phyloP scores from a whole-genome alignment of 805 yeast genomes.

The Zygotorulaspora chibaensis region DNA sequence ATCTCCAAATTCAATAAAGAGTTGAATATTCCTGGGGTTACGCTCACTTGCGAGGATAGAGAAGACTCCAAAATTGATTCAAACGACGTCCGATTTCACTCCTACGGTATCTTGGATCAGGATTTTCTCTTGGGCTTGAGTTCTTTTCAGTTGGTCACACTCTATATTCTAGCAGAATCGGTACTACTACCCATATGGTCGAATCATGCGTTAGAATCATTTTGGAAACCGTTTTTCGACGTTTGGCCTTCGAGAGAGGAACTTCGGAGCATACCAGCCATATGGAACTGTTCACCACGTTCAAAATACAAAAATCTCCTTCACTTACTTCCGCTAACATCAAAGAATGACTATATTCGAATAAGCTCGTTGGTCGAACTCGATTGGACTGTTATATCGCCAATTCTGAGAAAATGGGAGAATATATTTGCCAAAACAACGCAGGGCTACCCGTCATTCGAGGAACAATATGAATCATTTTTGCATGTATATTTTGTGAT shows the following conservation, averaged over 20 bases:
- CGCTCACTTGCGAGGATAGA: conserved; percentile 2
- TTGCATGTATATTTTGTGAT: conserved; percentile 82
- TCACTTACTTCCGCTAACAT: conserved; percentile 43
- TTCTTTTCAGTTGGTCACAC: conserved; percentile 56
- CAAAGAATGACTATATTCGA: conserved; percentile 38
- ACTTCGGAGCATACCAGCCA: conserved; percentile 54
- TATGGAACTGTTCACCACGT: conserved; percentile 45
- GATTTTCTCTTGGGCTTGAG: conserved; percentile 41
- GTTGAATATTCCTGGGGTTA: conserved; percentile 12
- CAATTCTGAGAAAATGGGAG: conserved; percentile 26
- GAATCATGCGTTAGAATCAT: conserved; percentile 34
- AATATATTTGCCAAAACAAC: conserved; percentile 4
- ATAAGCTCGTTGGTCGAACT: conserved; percentile 41
- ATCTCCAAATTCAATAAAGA: conserved; percentile 36
- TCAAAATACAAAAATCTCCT: conserved; percentile 30
- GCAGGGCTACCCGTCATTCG: neutral
- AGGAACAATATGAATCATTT: conserved; percentile 32
- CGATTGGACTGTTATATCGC: conserved; percentile 43
- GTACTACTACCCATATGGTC: conserved; percentile 26
- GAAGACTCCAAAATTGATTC: neutral
- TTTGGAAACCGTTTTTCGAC: conserved; percentile 66
- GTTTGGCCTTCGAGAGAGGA: conserved; percentile 58
- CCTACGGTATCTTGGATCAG: conserved; percentile 34
- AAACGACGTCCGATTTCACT: conserved; percentile 23
- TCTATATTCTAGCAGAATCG: conserved; percentile 40